phyloP scores from a whole-genome alignment of 2,329 filamentous ascomycete species.

The Tolypocladium cylindrosporum region DNA sequence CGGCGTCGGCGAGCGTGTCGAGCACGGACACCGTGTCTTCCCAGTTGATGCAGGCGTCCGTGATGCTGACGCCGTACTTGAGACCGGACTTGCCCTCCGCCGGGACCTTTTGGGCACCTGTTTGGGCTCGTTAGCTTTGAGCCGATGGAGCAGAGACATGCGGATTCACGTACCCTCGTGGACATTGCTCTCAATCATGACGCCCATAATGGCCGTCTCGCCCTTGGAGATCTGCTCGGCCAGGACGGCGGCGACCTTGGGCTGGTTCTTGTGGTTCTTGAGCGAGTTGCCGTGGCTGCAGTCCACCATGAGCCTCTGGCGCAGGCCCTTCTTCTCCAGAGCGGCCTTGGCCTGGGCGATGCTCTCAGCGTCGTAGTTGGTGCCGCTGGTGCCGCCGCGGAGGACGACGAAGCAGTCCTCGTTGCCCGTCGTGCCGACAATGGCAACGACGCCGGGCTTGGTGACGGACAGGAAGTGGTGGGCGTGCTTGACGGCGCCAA shows the following conservation, averaged over 20 bases:
- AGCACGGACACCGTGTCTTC: conserved; percentile 76
- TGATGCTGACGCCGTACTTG: conserved; percentile 92
- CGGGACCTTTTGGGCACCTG: conserved; percentile 83
- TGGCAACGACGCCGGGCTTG: conserved; percentile 89
- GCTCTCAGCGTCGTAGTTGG: conserved; percentile 83
- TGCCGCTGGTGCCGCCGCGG: conserved; percentile 82
- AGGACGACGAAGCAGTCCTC: conserved; percentile 96
- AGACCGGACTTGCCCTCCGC: conserved; percentile 74
- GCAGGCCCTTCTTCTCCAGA: conserved; percentile 63
- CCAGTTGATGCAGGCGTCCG: conserved; percentile 94
- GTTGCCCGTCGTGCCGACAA: conserved; percentile 89
- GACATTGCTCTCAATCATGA: conserved; percentile 99
- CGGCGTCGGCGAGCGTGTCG: conserved; percentile 66
- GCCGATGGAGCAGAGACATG: not conserved
- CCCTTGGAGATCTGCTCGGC: conserved; percentile 79
- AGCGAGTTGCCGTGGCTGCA: conserved; percentile 94
- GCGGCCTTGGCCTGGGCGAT: conserved; percentile 76
- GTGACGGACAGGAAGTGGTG: conserved; percentile 98
- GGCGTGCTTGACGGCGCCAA: conserved; percentile 81
- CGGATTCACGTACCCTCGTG: conserved; percentile 60
- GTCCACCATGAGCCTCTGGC: conserved; percentile 85
- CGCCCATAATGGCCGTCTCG: conserved; percentile 83
- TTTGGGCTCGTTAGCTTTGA: not conserved
- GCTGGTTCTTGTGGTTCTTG: conserved; percentile 97
- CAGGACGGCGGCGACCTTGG: conserved; percentile 74